phyloP scores from a whole-genome alignment of 2,329 filamentous ascomycete species.

The Penicillium palitans region DNA sequence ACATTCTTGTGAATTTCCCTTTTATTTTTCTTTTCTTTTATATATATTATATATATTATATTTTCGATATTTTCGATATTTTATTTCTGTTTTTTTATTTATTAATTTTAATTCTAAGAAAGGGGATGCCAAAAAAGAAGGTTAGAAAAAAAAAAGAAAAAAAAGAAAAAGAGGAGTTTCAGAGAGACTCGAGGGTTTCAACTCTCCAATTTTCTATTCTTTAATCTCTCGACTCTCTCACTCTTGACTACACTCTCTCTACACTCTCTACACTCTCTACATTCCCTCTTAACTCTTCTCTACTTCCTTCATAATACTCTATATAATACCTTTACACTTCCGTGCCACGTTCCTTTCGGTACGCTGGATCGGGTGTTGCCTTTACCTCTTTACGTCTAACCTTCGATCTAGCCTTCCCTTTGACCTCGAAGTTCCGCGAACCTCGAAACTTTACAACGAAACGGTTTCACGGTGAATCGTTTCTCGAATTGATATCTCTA shows the following conservation, averaged over 20 bases:
- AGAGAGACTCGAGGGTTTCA: slow-evolving; percentile 12
- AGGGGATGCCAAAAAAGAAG: slow-evolving; percentile 3
- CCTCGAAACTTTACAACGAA: background rate
- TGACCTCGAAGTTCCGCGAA: slow-evolving; percentile 1
- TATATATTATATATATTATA: background rate
- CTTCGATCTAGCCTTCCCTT: slow-evolving; percentile 1
- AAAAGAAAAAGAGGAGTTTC: background rate
- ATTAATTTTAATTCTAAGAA: background rate
- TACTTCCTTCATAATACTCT: background rate
- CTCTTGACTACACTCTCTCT: slow-evolving; percentile 3
- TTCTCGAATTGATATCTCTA: background rate
- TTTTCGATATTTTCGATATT: background rate
- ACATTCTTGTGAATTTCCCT: slow-evolving; percentile 6
- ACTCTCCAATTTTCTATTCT: slow-evolving; percentile 11
- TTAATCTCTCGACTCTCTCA: slow-evolving; percentile 2
- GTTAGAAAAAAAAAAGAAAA: background rate
- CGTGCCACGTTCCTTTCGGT: background rate
- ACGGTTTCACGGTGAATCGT: slow-evolving; percentile 1
- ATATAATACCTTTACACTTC: background rate
- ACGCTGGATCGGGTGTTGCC: background rate
- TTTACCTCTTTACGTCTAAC: background rate
- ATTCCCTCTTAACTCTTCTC: slow-evolving; percentile 3
- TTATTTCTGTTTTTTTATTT: too few species aligned
- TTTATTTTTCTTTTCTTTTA: background rate
- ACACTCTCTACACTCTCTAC: background rate